Percentiles rank a stretch among this genome's conserved stretches.
Conservation (phyloP, 108 stramenopile genomes). For the Bacterosira constricta region DNA sequence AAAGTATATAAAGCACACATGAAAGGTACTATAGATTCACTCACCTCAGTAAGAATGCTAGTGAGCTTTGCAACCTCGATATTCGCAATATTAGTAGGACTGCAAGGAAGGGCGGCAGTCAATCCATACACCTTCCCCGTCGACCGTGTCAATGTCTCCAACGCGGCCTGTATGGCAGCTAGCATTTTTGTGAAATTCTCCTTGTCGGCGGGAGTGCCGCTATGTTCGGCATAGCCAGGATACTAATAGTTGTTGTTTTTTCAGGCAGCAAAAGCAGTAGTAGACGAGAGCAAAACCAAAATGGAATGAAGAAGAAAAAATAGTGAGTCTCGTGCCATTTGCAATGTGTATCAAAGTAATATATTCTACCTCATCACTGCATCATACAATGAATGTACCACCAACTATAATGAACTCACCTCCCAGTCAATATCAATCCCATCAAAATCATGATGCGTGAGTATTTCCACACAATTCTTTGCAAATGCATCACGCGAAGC, state of each 20-base stretch:
- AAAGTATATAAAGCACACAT: background rate
- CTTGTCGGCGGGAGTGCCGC: conserved; percentile 38
- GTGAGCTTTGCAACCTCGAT: conserved; percentile 35
- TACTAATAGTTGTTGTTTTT: too few species aligned
- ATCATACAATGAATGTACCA: too few species aligned
- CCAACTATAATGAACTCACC: background rate
- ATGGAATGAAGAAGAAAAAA: too few species aligned
- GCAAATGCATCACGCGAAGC: conserved; percentile 32
- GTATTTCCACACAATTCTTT: conserved; percentile 39
- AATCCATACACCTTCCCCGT: conserved; percentile 42
- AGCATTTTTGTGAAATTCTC: conserved; percentile 42
- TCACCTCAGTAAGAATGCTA: conserved; percentile 21
- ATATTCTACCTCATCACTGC: too few species aligned
- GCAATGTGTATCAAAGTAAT: too few species aligned
- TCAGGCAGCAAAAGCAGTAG: too few species aligned
- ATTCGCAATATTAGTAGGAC: conserved; percentile 27
- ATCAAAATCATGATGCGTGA: conserved; percentile 43
- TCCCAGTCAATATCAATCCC: conserved; percentile 53
- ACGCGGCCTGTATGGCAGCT: conserved; percentile 15
- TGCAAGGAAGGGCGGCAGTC: conserved; percentile 48
- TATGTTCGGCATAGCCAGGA: conserved; percentile 40
- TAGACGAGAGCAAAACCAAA: background rate
- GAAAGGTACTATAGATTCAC: background rate
- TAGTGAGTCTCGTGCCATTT: too few species aligned
- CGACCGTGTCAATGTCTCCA: conserved; percentile 14